A percentile compares a stretch with the other conserved stretches of the same genome.
phyloP scores from a whole-genome alignment of 495 filamentous ascomycete genomes.

The Apodospora peruviana region DNA sequence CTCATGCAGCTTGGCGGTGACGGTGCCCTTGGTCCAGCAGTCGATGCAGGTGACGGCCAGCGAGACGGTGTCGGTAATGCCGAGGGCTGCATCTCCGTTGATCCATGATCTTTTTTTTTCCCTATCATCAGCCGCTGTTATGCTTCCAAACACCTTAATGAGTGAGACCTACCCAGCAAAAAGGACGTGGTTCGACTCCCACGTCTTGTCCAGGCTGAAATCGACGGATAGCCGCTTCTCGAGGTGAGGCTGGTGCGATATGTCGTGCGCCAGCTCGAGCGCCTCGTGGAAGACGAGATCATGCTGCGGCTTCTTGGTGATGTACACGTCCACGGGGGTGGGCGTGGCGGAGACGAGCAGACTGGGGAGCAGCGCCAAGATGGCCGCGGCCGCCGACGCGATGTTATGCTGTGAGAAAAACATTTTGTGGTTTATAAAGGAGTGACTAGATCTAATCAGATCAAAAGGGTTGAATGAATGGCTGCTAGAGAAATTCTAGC shows the following conservation, averaged over 20 bases:
- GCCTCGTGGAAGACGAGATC: conserved; percentile 8
- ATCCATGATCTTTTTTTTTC: conserved; percentile 5
- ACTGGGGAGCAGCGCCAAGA: neutral
- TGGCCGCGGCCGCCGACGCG: neutral
- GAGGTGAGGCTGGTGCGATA: conserved; percentile 12
- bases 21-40: conserved; percentile 29
- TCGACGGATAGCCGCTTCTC: conserved; percentile 19
- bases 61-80: conserved; percentile 8
- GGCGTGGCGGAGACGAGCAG: conserved; percentile 4
- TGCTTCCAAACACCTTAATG: too few species aligned
- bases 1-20: conserved; percentile 28
- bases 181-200: conserved; percentile 18
- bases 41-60: conserved; percentile 24
- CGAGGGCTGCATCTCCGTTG: neutral
- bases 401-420: neutral
- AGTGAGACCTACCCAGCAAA: conserved; percentile 15
- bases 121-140: too few species aligned
- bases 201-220: conserved; percentile 14
- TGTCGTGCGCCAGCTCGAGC: conserved; percentile 11
- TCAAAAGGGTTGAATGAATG: conserved; percentile 8
- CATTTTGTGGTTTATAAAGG: neutral
- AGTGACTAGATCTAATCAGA: conserved; percentile 3
- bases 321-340: conserved; percentile 2
- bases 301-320: neutral
- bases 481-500: neutral